These are phyloP conservation scores for Chloris gayana DNA, from an alignment of 176 grass and related monocot species.

Conservation along the genomic window DNA sequence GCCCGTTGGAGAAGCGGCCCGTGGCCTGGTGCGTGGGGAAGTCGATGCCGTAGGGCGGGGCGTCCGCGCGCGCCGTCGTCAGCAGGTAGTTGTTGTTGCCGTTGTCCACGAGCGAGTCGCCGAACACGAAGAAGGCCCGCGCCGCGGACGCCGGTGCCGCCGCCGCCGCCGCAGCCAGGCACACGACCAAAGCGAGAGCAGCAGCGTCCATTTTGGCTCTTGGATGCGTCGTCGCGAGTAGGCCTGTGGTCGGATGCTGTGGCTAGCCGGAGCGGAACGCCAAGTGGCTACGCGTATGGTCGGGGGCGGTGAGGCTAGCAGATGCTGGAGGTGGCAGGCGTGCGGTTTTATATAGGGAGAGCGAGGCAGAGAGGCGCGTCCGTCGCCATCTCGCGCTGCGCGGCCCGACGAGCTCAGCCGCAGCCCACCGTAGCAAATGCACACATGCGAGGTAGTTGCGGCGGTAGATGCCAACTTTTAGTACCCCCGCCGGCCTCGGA, in stretches of 20 bases:
- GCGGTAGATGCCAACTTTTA: conserved; percentile 19
- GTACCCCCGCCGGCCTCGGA: conserved; percentile 30
- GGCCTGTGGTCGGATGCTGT: not conserved
- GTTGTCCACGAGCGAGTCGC: conserved; percentile 94
- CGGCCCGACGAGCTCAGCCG: not conserved
- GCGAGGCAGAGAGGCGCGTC: not conserved
- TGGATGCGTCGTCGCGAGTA: not conserved
- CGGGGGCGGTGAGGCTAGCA: not conserved
- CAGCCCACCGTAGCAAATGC: conserved; percentile 37
- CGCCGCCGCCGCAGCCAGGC: conserved; percentile 7
- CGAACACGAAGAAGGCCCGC: conserved; percentile 95
- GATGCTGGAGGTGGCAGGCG: not conserved
- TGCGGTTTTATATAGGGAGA: conserved; percentile 30
- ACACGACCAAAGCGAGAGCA: not conserved
- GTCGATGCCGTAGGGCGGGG: conserved; percentile 91
- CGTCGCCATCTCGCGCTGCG: not conserved
- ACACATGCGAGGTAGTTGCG: conserved; percentile 44
- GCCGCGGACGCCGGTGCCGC: conserved; percentile 44
- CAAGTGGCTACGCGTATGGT: not conserved
- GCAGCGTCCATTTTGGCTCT: conserved; percentile 23
- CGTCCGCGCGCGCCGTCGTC: conserved; percentile 83
- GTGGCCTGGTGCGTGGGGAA: conserved; percentile 65
- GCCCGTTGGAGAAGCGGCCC: conserved; percentile 90
- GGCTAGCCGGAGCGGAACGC: not conserved
- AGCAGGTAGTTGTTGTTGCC: conserved; percentile 95